Percentiles rank a stretch among this genome's conserved stretches.
Evolutionary conservation across 768 basidiomycete genomes (phyloP).

Genomic region (Lactifluus echinatus): DNA sequence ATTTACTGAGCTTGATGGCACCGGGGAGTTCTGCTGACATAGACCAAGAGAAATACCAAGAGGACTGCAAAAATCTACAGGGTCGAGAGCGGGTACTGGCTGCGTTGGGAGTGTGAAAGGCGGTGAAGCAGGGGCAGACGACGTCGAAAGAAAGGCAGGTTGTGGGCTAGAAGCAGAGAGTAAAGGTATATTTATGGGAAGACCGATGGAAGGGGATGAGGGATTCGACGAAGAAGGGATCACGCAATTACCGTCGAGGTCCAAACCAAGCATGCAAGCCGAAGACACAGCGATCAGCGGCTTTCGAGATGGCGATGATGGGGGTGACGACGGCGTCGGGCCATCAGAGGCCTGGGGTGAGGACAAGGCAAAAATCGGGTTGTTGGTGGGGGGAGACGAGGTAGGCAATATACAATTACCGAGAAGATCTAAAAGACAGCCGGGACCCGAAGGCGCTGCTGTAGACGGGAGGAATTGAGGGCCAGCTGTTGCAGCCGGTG

Average conservation of each 20-base stretch:
- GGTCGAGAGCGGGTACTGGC: too few relatives aligned
- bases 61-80: background rate
- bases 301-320: background rate
- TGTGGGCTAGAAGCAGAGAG: background rate
- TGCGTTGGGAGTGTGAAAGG: too few relatives aligned
- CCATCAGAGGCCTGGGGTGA: background rate
- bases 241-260: background rate
- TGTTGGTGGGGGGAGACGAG: too few relatives aligned
- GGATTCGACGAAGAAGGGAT: background rate
- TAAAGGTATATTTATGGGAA: background rate
- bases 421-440: too few relatives aligned
- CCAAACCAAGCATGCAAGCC: background rate
- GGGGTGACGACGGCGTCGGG: background rate
- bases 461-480: too few relatives aligned
- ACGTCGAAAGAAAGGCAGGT: background rate
- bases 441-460: too few relatives aligned
- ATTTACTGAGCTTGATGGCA: constrained; percentile 25
- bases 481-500: too few relatives aligned
- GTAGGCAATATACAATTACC: too few relatives aligned
- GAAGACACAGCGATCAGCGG: background rate
- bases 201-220: background rate
- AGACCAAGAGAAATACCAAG: background rate
- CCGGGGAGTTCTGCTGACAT: constrained; percentile 29
- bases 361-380: background rate
- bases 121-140: background rate